Evolutionary conservation across 192 early-diverging fungal genomes (phyloP), one percentile per base, ranked within the genome.

Genomic region (Umbelopsis isabellina): DNA sequence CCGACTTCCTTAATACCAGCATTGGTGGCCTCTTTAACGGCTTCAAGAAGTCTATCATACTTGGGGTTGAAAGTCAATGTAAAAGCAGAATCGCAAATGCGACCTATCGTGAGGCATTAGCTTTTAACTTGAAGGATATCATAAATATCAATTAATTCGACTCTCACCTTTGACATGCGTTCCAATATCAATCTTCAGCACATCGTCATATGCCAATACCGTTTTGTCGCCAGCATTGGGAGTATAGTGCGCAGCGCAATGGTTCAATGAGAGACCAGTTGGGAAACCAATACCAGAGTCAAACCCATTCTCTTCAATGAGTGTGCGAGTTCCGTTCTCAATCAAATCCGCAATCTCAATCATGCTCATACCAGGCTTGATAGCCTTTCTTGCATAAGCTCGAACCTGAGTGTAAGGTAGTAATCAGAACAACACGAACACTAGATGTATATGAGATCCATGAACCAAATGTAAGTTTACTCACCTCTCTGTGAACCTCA

Each of bases 171-270:
- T 92, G 27, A 98, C 89, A 30, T 99, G 97, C 3, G 88, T 88
- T 68, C 97, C 97, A 83, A 99, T 93, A 77, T 99, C 97, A 22
- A 99, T 83, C 88, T 99, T 99, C 83, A 94, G 86, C 11, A 99
- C 95, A 83, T 98, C 97, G 48, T 89, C 95, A 48, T 95, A 85
- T 66, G 88, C 65, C 52, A 99, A 65, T 2, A 97, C 93, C 7
- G 93, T 95, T 67, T 88, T 92, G 72, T 99, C 96, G 9, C 97
- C 97, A n/a, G 92, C 87, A 75, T 98, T 99, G 2, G 97, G 97
- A 23, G 97, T 98, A 71, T 92, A 99, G 73, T 99, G 97, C 12
- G 97, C 97, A 10, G 97, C 97, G 69, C 92, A 93, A 73, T 98
- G 88, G 76, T 99, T 98, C 30, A 98, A 70, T 1, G 96, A 98